Base-by-base conservation (phyloP, 164 flowering plant genomes). In the Piper betle region DNA sequence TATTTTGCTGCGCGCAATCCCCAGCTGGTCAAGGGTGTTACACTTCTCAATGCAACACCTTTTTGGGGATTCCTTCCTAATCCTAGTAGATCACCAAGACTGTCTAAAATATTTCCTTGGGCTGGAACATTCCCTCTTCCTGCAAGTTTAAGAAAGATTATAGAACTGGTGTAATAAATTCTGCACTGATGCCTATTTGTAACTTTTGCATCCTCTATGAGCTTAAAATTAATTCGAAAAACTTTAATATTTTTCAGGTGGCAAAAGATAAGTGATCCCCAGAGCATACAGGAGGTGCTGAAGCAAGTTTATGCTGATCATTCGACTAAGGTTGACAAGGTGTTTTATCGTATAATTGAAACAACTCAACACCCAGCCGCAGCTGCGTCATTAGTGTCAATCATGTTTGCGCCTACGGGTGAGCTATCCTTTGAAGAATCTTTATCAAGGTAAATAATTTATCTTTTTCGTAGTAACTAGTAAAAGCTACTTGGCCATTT, bases 21-120 rank as follows among this genome's bases (percentile, higher is more conserved):
- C 58, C 74, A 86, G 1, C 71, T 93, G 62, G 96, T 87, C 68
- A 89, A 85, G 68, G 98, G 98, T 60, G 82, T 93, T 52, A 86
- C 97, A 39, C 72, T 93, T 70, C 92, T 93, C 52, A 93, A 93
- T 68, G 97, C 98, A 52, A 89, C 98, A 41, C 98, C 98, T 33
- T 89, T 93, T 67, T 93, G 98, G 98, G 98, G 94, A 55, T 80
- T 93, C 73, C 80, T 87, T 9, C 98, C 98, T 39, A 93, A 89
- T 75, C 97, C 94, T 6, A 53, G 63, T 40, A 83, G 77, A 71
- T 86, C 88, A 53, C 96, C 98, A 52, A 71, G 77, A 67, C 69
- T 93, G 37, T 84, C 98, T 41, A 82, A 65, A 62, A 18, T 89
- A 18, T 84, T 89, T 66, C 96, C 94, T 50, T 84, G 91, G 96